Evolutionary conservation across 2,329 filamentous ascomycete genomes (phyloP).

Genomic region (Penicillium olsonii): DNA sequence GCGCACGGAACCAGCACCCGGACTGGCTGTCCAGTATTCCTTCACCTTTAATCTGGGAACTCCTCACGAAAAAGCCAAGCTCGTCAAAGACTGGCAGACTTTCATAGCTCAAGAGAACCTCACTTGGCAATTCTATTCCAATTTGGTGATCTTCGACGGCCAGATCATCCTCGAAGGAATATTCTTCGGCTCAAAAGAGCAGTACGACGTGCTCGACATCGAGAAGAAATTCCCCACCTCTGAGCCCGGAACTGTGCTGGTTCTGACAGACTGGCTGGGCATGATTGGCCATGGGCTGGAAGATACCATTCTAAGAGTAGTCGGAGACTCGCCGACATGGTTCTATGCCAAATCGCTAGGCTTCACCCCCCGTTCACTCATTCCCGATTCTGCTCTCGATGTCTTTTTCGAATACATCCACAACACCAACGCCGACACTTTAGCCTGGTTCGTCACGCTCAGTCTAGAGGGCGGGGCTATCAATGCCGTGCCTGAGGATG

Average conservation of each 20-base stretch:
- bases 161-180: constrained; percentile 61
- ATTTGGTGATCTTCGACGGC: constrained; percentile 57
- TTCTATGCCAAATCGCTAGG: constrained; percentile 61
- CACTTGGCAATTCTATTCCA: constrained; percentile 59
- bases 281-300: constrained; percentile 20
- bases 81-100: constrained; percentile 61
- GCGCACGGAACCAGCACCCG: constrained; percentile 38
- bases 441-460: constrained; percentile 63
- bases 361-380: constrained; percentile 51
- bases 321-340: constrained; percentile 44
- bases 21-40: constrained; percentile 58
- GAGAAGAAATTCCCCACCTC: constrained; percentile 25
- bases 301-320: constrained; percentile 18
- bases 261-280: constrained; percentile 27
- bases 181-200: constrained; percentile 61
- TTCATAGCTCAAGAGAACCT: constrained; percentile 57
- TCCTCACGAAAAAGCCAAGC: constrained; percentile 49
- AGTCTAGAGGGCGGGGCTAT: constrained; percentile 62
- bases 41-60: constrained; percentile 55
- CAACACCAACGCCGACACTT: constrained; percentile 49
- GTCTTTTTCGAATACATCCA: constrained; percentile 38
- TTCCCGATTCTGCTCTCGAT: constrained; percentile 48
- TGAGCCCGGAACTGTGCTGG: constrained; percentile 16
- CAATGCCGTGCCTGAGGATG: constrained; percentile 54
- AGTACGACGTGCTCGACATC: constrained; percentile 51